These are phyloP conservation scores for Inonotus hispidus DNA, from an alignment of 1,284 basidiomycete species.

Conservation along the genomic window DNA sequence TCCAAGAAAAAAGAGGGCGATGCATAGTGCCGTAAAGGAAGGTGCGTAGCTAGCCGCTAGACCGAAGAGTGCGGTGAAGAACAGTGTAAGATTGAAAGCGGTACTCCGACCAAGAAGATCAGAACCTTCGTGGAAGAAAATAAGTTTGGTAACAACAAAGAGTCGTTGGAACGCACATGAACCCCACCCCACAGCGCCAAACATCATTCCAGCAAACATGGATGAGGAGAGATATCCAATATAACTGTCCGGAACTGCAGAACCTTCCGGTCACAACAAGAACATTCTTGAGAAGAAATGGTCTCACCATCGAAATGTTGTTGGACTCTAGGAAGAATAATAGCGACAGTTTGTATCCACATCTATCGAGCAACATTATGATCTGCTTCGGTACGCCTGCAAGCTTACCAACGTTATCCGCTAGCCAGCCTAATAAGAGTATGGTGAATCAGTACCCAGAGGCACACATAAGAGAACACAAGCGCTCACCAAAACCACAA, in stretches of 20 bases:
- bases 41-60: slow-evolving; percentile 72
- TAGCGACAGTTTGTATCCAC: slow-evolving; percentile 86
- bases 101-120: slow-evolving; percentile 81
- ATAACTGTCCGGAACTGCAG: slow-evolving; percentile 61
- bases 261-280: background rate
- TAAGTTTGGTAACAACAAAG: background rate
- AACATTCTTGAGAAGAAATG: slow-evolving; percentile 6
- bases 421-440: slow-evolving; percentile 62
- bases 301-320: slow-evolving; percentile 70
- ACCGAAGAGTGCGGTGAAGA: slow-evolving; percentile 88
- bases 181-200: slow-evolving; percentile 91
- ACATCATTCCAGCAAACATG: slow-evolving; percentile 94
- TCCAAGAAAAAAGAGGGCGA: slow-evolving; percentile 82
- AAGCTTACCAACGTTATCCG: slow-evolving; percentile 65
- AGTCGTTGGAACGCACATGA: slow-evolving; percentile 48
- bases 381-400: slow-evolving; percentile 14
- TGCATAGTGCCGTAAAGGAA: slow-evolving; percentile 70
- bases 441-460: background rate
- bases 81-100: slow-evolving; percentile 90
- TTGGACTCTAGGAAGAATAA: slow-evolving; percentile 90
- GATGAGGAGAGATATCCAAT: slow-evolving; percentile 75
- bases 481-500: slow-evolving; percentile 44
- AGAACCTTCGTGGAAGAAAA: slow-evolving; percentile 36
- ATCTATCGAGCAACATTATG: slow-evolving; percentile 50
- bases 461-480: too few species aligned